Percentiles rank a stretch among this genome's conserved stretches.
Conservation (phyloP, 1,139 yeast genomes). For the Geotrichum klebahnii region DNA sequence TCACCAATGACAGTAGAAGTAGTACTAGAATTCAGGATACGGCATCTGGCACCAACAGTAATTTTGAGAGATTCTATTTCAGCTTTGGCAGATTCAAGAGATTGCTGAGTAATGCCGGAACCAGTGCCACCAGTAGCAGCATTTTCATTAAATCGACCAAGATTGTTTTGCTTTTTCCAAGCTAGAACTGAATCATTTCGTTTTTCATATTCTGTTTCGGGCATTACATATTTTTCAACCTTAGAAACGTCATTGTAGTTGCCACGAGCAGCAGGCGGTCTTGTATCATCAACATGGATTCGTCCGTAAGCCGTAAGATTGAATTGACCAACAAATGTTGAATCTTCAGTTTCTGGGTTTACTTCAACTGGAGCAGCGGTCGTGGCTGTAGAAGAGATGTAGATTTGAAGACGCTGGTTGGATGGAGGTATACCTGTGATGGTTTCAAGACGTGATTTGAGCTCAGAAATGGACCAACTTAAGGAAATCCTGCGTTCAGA, state of each 20-base stretch:
- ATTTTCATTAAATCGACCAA: slow-evolving; percentile 62
- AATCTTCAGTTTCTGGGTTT: slow-evolving; percentile 29
- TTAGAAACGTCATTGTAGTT: slow-evolving; percentile 38
- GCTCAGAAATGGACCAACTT: slow-evolving; percentile 55
- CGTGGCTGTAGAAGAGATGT: slow-evolving; percentile 45
- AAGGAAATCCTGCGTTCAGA: slow-evolving; percentile 68
- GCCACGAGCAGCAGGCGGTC: slow-evolving; percentile 38
- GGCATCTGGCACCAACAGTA: slow-evolving; percentile 39
- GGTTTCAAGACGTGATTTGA: slow-evolving; percentile 58
- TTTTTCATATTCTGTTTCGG: slow-evolving; percentile 64
- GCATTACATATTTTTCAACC: slow-evolving; percentile 49
- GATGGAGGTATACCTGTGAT: slow-evolving; percentile 75
- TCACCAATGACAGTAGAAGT: slow-evolving; percentile 25
- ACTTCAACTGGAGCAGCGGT: slow-evolving; percentile 35
- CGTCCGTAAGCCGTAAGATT: slow-evolving; percentile 35
- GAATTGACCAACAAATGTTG: slow-evolving; percentile 24
- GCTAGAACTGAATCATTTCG: slow-evolving; percentile 60
- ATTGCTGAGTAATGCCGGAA: slow-evolving; percentile 27
- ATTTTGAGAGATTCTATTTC: slow-evolving; percentile 39
- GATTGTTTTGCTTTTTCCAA: slow-evolving; percentile 65
- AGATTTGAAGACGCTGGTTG: slow-evolving; percentile 53
- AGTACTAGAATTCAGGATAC: slow-evolving; percentile 39
- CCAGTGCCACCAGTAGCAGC: slow-evolving; percentile 31
- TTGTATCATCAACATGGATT: slow-evolving; percentile 39
- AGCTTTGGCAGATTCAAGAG: slow-evolving; percentile 26